Base-by-base conservation (phyloP, 257 asterid genomes). In the Solanum medicagineum region DNA sequence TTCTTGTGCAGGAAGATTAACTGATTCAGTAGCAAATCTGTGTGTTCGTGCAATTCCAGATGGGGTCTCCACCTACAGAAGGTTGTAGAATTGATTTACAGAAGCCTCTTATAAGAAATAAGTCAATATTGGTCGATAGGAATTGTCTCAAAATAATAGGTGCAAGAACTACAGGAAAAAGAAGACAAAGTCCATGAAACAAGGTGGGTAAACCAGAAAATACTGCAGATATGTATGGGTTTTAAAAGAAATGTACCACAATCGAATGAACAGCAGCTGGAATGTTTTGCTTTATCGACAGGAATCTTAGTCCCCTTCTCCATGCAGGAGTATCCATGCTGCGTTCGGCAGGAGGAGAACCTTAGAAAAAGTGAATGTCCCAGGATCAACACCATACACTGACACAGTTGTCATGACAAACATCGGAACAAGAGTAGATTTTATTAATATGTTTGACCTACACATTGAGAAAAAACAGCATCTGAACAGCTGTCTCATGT, bases 241-340 rank as follows among this genome's bases (percentile, higher is more conserved):
- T 60, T 63, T 4, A 83, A 19, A 47, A 57, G 81, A 70, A 80
- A 83, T 73, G 88, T 94, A 96, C 98, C 98, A 96, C 97, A 85
- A 95, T 85, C 81, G 99, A 96, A 89, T 96, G 98, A 80, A 94
- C 92, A 7, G 98, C 98, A 83, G 97, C 94, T 87, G 99, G 98
- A 89, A 93, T 85, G 66, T 88, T 92, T 91, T 88, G 97, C 92
- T 93, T 96, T 81, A 96, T 93, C 84, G 90, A 94, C 89, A 95
- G 87, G 91, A 87, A 91, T 77, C 89, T 92, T 74, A 96, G 94
- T 87, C 90, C 92, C 44, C 98, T 90, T 90, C 89, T 93, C 99
- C 99, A 95, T 84, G 99, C 95, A 89, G 99, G 98, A 88, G 95
- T 90, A 85, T 94, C 98, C 98, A 94, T 92, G 98, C 99, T 95